Base-by-base conservation (phyloP, 2,329 filamentous ascomycete species). In the Colletotrichum eremochloae region DNA sequence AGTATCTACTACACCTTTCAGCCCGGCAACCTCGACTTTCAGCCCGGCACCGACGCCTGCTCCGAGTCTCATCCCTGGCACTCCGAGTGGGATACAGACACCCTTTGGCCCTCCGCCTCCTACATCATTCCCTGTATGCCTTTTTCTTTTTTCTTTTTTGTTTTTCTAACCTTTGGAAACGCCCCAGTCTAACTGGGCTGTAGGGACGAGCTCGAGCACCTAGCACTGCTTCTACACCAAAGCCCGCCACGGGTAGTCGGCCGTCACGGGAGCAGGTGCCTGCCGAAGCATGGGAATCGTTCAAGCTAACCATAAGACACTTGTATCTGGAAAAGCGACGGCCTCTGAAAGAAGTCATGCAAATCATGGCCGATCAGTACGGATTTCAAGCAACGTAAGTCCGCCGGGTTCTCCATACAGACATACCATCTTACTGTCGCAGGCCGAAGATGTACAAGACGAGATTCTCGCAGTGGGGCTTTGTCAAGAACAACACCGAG, bases 371-470 rank as follows among this genome's bases (percentile, higher is more conserved):
- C 38, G 85, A 86, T 8, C 82, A 83, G 73, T 82, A 85, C 66
- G 81, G 81, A 24, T 87, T 87, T 74, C 82, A 85, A 75, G 85
- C 85, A 67, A 87, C 85, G 85, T 87, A 79, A 79, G 84, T 79
- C 14, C 15, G 31, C 29, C 14, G 7, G 11, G 44, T n/a, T 24
- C n/a, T 7, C 12, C 15, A 33, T 5, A 18, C n/a, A 15, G 31
- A 40, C 57, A 44, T 15, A 11, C 18, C 29, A 40, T 79, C 61
- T 78, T 73, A 55, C 40, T 12, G 40, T 31, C 61, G 44, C 62
- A 87, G 86, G 24, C 85, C 86, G 24, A 86, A 87, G 74, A 88
- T 88, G 86, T 88, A 88, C 77, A 88, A 88, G 76, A 87, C 86
- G n/a, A 81, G 86, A 33, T 87, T 87, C 75, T 86, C 86, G 18